Base-by-base conservation (phyloP, 1,284 basidiomycete genomes). In the Agroathelia rolfsii region DNA sequence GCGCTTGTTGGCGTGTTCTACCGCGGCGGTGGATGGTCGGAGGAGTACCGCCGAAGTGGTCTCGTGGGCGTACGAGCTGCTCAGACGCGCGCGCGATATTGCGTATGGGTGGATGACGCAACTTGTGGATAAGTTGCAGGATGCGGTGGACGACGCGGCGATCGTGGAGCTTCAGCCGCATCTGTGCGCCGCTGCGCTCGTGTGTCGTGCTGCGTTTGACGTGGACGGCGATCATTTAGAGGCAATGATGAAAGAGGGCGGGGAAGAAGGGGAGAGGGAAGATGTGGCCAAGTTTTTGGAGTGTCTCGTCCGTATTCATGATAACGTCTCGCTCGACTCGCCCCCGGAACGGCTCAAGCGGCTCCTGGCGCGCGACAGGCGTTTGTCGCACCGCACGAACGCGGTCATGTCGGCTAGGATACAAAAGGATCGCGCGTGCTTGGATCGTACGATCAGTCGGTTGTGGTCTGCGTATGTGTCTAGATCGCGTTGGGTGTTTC, bases 151-250 rank as follows among this genome's bases (percentile, higher is more conserved):
- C 7, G 52, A 55, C 10, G 20, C 32, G 3, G 32, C 41, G 11
- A 36, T 38, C 11, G 25, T 40, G 3, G 45, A 50, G 4, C 25
- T 56, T 16, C 51, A 47, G 33, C 34, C 31, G 5, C 49, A 49
- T 5, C 32, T 61, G 14, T 55, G 52, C 31, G 51, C 57, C 16
- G 50, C 54, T 24, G 60, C 59, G 1, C 49, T 50, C 2, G 53
- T 53, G 5, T 69, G 66, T 41, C 50, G 56, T 9, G 46, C 49
- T 3, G 68, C 64, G 1, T 69, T 51, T 30, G 54, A 61, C 37
- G 56, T 62, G 4, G 56, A 53, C 28, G 14, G 35, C 3, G 20
- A 35, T 2, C 37, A 51, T 34, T 20, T 51, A 0, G 4, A 8
- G 6, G 14, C 13, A 2, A 39, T 60, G 0, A 37, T 61, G 4